These are phyloP conservation scores for Tolypocladium ophioglossoides DNA, from an alignment of 2,329 filamentous ascomycete species.

Conservation along the genomic window DNA sequence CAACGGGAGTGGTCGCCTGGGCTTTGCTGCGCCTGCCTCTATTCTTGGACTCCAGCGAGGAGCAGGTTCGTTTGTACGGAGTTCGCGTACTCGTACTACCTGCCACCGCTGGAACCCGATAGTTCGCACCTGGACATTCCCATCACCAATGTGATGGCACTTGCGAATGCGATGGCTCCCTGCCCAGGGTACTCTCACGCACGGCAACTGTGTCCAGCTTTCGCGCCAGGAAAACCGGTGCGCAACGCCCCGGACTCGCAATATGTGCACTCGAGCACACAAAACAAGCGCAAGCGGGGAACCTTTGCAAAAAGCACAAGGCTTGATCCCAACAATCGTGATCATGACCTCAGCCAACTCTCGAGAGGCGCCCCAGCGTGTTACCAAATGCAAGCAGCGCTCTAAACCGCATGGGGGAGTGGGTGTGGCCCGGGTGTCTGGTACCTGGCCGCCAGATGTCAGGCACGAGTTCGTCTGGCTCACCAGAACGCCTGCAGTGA, in stretches of 20 bases:
- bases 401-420: conserved; percentile 20
- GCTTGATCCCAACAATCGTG: conserved; percentile 12
- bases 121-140: not conserved
- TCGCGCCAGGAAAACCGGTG: not conserved
- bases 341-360: conserved; percentile 17
- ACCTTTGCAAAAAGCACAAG: not conserved
- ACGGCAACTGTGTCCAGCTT: not conserved
- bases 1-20: not conserved
- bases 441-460: conserved; percentile 13
- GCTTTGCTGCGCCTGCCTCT: not conserved
- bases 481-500: conserved; percentile 1
- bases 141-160: not conserved
- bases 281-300: not conserved
- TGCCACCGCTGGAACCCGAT: not conserved
- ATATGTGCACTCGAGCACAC: not conserved
- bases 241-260: not conserved
- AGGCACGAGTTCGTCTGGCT: conserved; percentile 12
- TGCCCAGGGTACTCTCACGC: not conserved
- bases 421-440: conserved; percentile 15
- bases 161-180: not conserved
- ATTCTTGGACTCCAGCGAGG: not conserved
- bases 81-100: too few relatives aligned
- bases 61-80: not conserved
- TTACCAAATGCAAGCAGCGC: conserved; percentile 20
- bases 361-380: conserved; percentile 9